Conservation (phyloP, 306 rosid species). For the Casuarina cunninghamiana region DNA sequence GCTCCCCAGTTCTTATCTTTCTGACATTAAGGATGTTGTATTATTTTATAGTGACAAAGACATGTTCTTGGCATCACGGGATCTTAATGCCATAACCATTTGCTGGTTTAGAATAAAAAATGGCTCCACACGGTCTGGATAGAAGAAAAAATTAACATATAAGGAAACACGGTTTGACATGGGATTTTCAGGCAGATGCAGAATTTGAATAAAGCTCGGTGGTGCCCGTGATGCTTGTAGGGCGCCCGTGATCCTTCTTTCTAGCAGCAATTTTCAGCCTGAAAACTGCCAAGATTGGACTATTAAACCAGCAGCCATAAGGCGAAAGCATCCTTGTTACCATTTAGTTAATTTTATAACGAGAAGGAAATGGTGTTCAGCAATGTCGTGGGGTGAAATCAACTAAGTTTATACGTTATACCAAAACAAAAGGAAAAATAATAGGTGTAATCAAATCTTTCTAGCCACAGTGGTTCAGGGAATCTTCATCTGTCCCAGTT, state of each 20-base stretch:
- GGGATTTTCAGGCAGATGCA: not conserved
- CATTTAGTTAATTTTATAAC: too few species aligned
- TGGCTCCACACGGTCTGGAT: slow-evolving; percentile 14
- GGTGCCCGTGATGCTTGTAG: slow-evolving; percentile 9
- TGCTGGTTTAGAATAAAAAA: not conserved
- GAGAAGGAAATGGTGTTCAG: too few species aligned
- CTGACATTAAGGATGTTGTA: too few species aligned
- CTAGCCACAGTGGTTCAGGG: too few species aligned
- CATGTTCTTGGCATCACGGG: too few species aligned
- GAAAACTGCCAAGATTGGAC: not conserved
- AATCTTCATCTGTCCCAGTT: too few species aligned
- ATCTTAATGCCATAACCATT: not conserved
- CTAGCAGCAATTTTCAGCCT: not conserved
- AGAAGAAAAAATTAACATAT: not conserved
- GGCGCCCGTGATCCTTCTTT: slow-evolving; percentile 48
- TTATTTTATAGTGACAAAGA: not conserved
- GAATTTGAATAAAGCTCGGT: not conserved
- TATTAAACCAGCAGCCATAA: not conserved
- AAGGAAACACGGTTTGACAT: not conserved
- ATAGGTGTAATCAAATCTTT: too few species aligned
- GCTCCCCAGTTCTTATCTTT: too few species aligned
- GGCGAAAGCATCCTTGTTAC: not conserved
- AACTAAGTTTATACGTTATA: too few species aligned
- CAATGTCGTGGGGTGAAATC: too few species aligned
- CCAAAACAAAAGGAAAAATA: too few species aligned